Evolutionary conservation across 441 rosid species (phyloP), one percentile per base, ranked within the genome.

Genomic region (Gossypium davidsonii): DNA sequence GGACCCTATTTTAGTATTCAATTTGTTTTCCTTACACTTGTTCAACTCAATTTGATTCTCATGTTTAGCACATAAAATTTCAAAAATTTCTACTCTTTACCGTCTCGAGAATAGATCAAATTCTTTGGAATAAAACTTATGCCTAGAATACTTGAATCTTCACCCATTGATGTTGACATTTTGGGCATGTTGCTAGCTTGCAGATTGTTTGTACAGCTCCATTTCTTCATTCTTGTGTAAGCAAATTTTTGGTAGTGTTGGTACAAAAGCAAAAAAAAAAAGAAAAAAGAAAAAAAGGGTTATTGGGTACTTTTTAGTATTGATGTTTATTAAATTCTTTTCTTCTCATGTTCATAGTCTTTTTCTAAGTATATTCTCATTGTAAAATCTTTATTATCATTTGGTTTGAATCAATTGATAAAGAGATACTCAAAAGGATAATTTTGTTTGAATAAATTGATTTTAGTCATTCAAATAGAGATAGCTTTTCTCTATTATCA

Each of bases 211-310:
- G 98, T 91, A 91, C 91, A 93, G 93, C 81, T 78, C 83, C 86
- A 85, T 85, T 83, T 87, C 90, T 90, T 90, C 85, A 90, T 92
- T 90, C 94, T 88, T 84, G 83, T 90, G 90, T 84, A 88, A 74
- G 87, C 78, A 87, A 81, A 87, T 58, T 82, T 88, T 92, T 90
- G 91, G 85, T 84, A 83, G 87, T 72, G 79, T 65, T 80, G 76
- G 74, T 71, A 58, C 57, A 59, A 72, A 62, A 52, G 46, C 68
- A 2, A 44, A 49, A 73, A 75, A 63, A 39, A 46, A 26, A 26
- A 26, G 23, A 2, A 44, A 49, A 73, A 75, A 67, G 28, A 28
- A 44, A 49, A 73, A 67, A 28, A 37, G 25, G 71, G 39, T 39
- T 58, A 34, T 56, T 53, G 18, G 15, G 71, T 28, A 18, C 6